Evolutionary conservation across 805 yeast genomes (phyloP).

Genomic region (Candida koratica): DNA sequence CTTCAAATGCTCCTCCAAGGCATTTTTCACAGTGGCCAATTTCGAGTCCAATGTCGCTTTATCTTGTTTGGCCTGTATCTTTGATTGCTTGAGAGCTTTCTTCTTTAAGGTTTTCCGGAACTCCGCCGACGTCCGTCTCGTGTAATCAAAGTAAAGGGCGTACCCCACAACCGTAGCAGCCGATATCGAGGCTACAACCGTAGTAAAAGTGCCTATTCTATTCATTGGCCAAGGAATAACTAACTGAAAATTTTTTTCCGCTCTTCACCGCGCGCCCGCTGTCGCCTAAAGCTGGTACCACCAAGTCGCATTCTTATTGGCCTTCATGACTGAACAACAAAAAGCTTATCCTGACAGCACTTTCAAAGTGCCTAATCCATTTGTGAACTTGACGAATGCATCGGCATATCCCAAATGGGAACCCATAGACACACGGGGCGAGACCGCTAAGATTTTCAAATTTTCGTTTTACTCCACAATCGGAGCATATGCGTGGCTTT

Average conservation of each 20-base stretch:
- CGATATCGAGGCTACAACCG: conserved; percentile 27
- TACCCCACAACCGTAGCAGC: conserved; percentile 65
- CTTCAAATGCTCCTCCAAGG: conserved; percentile 60
- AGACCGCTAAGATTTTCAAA: conserved; percentile 45
- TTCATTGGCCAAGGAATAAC: too few relatives aligned
- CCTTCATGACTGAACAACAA: conserved; percentile 3
- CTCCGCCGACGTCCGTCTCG: conserved; percentile 75
- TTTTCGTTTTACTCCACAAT: conserved; percentile 45
- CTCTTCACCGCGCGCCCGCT: background rate
- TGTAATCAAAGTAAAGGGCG: conserved; percentile 86
- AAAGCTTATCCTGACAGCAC: conserved; percentile 31
- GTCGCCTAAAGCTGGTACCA: background rate
- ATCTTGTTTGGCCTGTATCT: conserved; percentile 50
- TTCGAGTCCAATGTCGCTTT: conserved; percentile 58
- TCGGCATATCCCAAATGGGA: conserved; percentile 45
- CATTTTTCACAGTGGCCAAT: conserved; percentile 56
- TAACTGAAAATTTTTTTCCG: too few relatives aligned
- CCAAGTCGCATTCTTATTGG: conserved; percentile 5
- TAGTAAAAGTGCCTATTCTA: conserved; percentile 22
- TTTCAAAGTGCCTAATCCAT: conserved; percentile 40
- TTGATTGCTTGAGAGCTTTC: conserved; percentile 57
- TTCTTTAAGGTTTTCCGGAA: conserved; percentile 76
- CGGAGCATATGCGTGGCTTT: conserved; percentile 47
- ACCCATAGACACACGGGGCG: conserved; percentile 54
- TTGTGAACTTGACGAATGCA: conserved; percentile 35